Evolutionary conservation across 176 grass and related monocot species (phyloP).

Genomic region (Areca catechu): DNA sequence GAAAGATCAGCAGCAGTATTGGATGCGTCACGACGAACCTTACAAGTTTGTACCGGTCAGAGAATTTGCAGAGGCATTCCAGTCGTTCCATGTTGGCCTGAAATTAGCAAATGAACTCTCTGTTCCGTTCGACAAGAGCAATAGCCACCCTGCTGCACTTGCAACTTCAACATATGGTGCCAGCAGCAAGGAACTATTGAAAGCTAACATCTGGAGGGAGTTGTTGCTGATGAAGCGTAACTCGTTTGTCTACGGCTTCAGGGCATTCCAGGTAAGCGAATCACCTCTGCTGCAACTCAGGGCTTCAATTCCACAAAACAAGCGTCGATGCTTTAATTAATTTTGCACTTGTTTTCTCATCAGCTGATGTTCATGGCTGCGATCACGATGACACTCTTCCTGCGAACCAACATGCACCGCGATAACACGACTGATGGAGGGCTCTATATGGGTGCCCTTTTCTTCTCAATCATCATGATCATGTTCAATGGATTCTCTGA

Average conservation of each 20-base stretch:
- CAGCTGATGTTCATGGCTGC: conserved; percentile 35
- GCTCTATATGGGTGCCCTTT: conserved; percentile 61
- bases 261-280: conserved; percentile 39
- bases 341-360: too few species aligned
- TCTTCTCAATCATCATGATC: conserved; percentile 42
- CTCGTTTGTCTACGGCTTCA: conserved; percentile 62
- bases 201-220: conserved; percentile 57
- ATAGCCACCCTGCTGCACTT: conserved; percentile 53
- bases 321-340: too few species aligned
- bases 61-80: conserved; percentile 60
- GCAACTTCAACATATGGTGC: conserved; percentile 57
- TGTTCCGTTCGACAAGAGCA: conserved; percentile 46
- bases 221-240: conserved; percentile 72
- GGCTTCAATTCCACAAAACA: too few species aligned
- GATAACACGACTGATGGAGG: conserved; percentile 20
- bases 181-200: conserved; percentile 45
- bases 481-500: conserved; percentile 81
- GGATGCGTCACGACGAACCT: conserved; percentile 44
- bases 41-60: conserved; percentile 57
- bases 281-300: too few species aligned
- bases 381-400: conserved; percentile 63
- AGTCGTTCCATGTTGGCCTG: conserved; percentile 47
- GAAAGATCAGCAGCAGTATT: conserved; percentile 79
- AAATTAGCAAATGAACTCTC: conserved; percentile 35
- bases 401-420: conserved; percentile 53